phyloP scores from a whole-genome alignment of 2,329 filamentous ascomycete species.

The Epicoccum nigrum region DNA sequence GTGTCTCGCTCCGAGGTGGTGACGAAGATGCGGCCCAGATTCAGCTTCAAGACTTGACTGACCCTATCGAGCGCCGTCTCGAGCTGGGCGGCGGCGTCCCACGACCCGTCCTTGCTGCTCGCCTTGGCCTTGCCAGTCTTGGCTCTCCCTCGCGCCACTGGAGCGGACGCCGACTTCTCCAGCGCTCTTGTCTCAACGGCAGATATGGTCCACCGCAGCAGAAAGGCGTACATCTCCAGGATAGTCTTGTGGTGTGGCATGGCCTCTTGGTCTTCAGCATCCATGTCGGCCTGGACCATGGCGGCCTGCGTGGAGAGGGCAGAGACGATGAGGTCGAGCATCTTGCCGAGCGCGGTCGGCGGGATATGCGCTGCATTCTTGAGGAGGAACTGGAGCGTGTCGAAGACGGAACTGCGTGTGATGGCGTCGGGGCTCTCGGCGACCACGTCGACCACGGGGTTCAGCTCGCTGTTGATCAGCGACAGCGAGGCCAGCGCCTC shows the following conservation, averaged over 20 bases:
- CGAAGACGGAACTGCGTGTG: slow-evolving; percentile 77
- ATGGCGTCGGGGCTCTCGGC: slow-evolving; percentile 92
- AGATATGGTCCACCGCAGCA: slow-evolving; percentile 93
- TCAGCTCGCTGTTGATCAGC: slow-evolving; percentile 83
- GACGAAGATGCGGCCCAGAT: slow-evolving; percentile 89
- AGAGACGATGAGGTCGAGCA: slow-evolving; percentile 88
- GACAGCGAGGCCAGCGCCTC: slow-evolving; percentile 76
- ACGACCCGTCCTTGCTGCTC: slow-evolving; percentile 70
- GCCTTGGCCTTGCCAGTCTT: slow-evolving; percentile 75
- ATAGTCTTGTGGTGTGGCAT: slow-evolving; percentile 87
- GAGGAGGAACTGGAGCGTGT: slow-evolving; percentile 92
- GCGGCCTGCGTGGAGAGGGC: slow-evolving; percentile 87
- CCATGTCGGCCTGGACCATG: slow-evolving; percentile 81
- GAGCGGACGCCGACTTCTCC: slow-evolving; percentile 79
- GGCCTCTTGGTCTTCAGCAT: slow-evolving; percentile 82
- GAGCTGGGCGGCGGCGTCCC: slow-evolving; percentile 89
- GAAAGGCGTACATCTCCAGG: slow-evolving; percentile 90
- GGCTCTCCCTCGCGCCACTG: slow-evolving; percentile 73
- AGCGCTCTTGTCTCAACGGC: slow-evolving; percentile 93
- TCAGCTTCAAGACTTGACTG: slow-evolving; percentile 94
- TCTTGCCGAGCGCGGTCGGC: slow-evolving; percentile 83
- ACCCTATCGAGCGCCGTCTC: slow-evolving; percentile 90
- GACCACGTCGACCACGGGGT: slow-evolving; percentile 90
- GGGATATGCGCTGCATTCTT: slow-evolving; percentile 88
- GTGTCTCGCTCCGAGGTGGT: slow-evolving; percentile 97